Evolutionary conservation across 129 eudicot species (phyloP), one percentile per base, ranked within the genome.

Genomic region (Pseudognaphalium luteoalbum): DNA sequence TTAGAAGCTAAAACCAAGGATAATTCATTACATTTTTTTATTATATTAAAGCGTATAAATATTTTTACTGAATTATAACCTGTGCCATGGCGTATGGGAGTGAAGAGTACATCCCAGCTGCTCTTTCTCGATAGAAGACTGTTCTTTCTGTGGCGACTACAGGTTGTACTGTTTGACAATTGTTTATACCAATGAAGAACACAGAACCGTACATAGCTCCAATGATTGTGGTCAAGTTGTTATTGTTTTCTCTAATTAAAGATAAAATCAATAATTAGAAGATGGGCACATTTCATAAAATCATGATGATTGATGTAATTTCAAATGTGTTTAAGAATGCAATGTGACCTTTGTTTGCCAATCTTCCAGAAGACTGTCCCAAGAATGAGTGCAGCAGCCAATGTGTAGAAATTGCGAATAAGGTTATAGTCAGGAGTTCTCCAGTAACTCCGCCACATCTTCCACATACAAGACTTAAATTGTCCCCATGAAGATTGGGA

Each of bases 351-450:
- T 72, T 86, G 87, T 42, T 60, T 66, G 34, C 96, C 96, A 30
- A 87, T 84, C 57, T 82, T 86, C 96, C 96, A 92, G 74, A 89
- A 92, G 9, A 92, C 74, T 29, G 88, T 72, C 58, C 97, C 97
- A 28, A 92, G 78, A 63, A 92, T 66, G n/a, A 92, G 76, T 2
- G 89, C 97, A 25, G 79, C 51, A 57, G 85, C 81, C 56, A 87
- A 81, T 35, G 92, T 87, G 84, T 87, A 88, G 78, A 87, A 78
- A 80, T 58, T 87, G 75, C 96, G 76, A 6, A 79, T 79, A 75
- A 92, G 96, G 72, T 92, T 92, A 69, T 92, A 92, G n/a, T 87
- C 91, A 6, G 97, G 97, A 82, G 78, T 89, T 78, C 97, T 85
- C 97, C 97, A 92, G 63, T 92, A 89, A 82, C 92, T 87, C 89